phyloP scores from a whole-genome alignment of 78 protist genomes.

The Tieghemostelium lacteum region DNA sequence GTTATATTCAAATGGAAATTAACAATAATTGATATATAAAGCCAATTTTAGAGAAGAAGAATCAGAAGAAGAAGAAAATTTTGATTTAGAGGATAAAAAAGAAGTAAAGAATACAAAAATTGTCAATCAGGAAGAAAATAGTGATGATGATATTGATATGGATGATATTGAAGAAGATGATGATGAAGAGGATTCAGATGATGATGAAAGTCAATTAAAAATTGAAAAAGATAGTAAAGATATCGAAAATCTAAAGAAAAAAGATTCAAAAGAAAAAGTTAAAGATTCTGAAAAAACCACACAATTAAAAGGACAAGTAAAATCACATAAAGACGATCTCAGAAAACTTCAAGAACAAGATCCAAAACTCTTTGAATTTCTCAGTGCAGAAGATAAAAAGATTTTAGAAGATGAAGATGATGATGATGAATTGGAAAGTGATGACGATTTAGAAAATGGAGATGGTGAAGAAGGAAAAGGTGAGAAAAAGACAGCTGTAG shows the following conservation, averaged over 20 bases:
- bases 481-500: not conserved
- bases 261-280: slow-evolving; percentile 13
- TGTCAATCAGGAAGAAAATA: slow-evolving; percentile 65
- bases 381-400: slow-evolving; percentile 18
- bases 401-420: slow-evolving; percentile 36
- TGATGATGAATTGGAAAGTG: slow-evolving; percentile 20
- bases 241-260: slow-evolving; percentile 8
- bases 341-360: slow-evolving; percentile 19
- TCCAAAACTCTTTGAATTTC: slow-evolving; percentile 49
- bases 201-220: not conserved
- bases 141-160: slow-evolving; percentile 52
- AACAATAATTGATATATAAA: not conserved
- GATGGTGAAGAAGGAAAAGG: slow-evolving; percentile 11
- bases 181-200: slow-evolving; percentile 28
- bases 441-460: slow-evolving; percentile 3
- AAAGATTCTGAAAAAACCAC: slow-evolving; percentile 38
- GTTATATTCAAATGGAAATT: not conserved
- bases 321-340: slow-evolving; percentile 44
- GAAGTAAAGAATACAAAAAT: slow-evolving; percentile 15
- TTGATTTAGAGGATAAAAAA: slow-evolving; percentile 38
- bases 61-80: slow-evolving; percentile 35
- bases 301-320: slow-evolving; percentile 18
- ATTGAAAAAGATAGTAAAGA: slow-evolving; percentile 8
- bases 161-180: not conserved
- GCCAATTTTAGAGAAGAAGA: slow-evolving; percentile 5